These are phyloP conservation scores for Aspergillaceae sp. DNA, from an alignment of 2,329 filamentous ascomycete genomes.

Conservation along the genomic window DNA sequence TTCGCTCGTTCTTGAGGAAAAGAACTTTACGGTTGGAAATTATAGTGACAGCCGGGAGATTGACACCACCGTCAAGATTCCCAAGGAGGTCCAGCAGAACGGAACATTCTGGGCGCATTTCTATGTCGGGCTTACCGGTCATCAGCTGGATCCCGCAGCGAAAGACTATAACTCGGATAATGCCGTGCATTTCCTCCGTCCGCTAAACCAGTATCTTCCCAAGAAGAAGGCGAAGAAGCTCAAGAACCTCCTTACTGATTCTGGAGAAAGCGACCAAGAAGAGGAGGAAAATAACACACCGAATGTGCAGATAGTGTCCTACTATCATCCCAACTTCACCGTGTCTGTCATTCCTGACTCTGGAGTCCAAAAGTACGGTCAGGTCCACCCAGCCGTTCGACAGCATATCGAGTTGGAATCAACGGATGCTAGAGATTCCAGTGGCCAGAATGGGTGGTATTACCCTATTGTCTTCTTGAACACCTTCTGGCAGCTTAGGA, in stretches of 20 bases:
- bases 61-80: conserved; percentile 69
- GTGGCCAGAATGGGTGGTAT: conserved; percentile 89
- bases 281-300: conserved; percentile 48
- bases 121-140: conserved; percentile 70
- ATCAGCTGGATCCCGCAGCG: conserved; percentile 64
- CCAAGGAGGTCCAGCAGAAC: conserved; percentile 74
- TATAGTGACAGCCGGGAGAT: conserved; percentile 69
- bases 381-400: conserved; percentile 63
- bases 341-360: conserved; percentile 76
- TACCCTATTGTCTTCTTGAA: conserved; percentile 85
- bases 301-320: conserved; percentile 67
- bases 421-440: conserved; percentile 70
- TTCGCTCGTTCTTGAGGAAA: conserved; percentile 69
- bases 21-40: conserved; percentile 68
- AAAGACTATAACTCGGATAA: conserved; percentile 63
- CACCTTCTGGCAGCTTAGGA: conserved; percentile 92
- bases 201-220: conserved; percentile 78
- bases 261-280: conserved; percentile 40
- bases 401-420: conserved; percentile 73
- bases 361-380: conserved; percentile 58
- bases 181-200: conserved; percentile 75
- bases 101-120: conserved; percentile 94
- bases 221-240: conserved; percentile 88
- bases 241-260: conserved; percentile 64
- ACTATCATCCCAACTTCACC: conserved; percentile 93